Base-by-base conservation (phyloP, 768 basidiomycete species). In the Psilocybe cyanescens region DNA sequence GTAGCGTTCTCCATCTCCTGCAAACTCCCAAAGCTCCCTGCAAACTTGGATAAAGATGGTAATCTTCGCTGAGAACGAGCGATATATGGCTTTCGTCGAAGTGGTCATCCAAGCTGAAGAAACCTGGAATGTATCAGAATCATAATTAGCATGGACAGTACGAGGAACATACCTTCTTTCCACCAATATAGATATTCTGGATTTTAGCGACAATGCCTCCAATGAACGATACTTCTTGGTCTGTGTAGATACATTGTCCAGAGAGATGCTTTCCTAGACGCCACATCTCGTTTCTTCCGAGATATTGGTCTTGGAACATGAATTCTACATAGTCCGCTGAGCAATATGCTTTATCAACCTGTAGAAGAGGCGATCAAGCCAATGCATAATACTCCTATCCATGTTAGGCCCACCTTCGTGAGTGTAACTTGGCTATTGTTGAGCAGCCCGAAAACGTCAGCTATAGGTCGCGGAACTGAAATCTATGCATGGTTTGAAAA, bases 281-380 rank as follows among this genome's bases (percentile, higher is more conserved):
- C 94, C 96, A 98, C 95, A 97, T 97, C 66, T 98, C 97, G 62
- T 92, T 94, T 49, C 97, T 86, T 14, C 96, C 97, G 14, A 98
- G 81, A 72, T 98, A 98, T 70, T 97, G 95, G 71, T 97, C 95
- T 64, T 93, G 92, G 70, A 99, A 99, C 49, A 88, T 87, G 59
- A 99, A 83, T 69, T 99, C 97, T 53, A 99, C 83, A 70, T 89
- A 90, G 62, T 92, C 88, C 1, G 91, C 92, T 28, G 78, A 82
- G 61, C 85, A 83, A 39, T 76, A 75, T 6, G 80, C 77, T 65
- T 81, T 85, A 64, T 95, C 87, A 45, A 92, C 90, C 92, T 94
- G 61, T 14, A 53, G 31, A 24, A 8, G 45, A 49, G 28, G 37
- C 8, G 7, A 14, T n/a, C 30, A 31, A 16, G 58, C n/a, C 65